Conservation (phyloP, 139 green algal species). For the Chlorella sp. region DNA sequence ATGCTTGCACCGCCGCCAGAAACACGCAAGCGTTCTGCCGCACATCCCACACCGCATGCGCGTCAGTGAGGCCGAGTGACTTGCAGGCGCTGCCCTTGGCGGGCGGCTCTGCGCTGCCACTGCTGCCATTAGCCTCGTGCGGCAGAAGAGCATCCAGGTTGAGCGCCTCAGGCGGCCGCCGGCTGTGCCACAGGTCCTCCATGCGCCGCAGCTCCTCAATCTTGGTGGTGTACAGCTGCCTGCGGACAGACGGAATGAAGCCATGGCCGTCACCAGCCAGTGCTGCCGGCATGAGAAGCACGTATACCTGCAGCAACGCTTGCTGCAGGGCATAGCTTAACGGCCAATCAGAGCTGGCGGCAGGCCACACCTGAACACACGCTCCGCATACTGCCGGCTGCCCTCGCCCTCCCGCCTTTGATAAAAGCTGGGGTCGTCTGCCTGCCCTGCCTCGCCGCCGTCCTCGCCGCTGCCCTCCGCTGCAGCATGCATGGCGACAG, state of each 20-base stretch:
- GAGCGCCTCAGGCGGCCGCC: slow-evolving; percentile 74
- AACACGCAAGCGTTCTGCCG: slow-evolving; percentile 77
- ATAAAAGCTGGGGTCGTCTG: slow-evolving; percentile 39
- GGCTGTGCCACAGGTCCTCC: slow-evolving; percentile 84
- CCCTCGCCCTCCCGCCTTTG: slow-evolving; percentile 37
- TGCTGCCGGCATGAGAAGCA: no score
- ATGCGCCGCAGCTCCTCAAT: slow-evolving; percentile 52
- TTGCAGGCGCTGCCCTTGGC: slow-evolving; percentile 45
- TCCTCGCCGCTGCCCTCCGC: neutral
- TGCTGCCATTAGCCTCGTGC: neutral
- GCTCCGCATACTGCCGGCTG: slow-evolving; percentile 32
- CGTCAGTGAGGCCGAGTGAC: slow-evolving; percentile 65
- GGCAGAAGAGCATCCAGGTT: slow-evolving; percentile 35
- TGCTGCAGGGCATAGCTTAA: no score
- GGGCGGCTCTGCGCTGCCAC: neutral
- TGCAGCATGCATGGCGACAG: neutral
- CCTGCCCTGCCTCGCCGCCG: neutral
- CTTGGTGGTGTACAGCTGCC: slow-evolving; percentile 45
- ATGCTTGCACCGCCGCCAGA: slow-evolving; percentile 65
- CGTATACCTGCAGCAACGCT: no score
- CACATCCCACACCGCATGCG: slow-evolving; percentile 68
- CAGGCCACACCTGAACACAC: slow-evolving; percentile 58
- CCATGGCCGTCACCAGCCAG: no score
- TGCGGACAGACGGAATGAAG: neutral
- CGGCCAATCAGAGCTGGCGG: no score